Evolutionary conservation across 2,329 filamentous ascomycete genomes (phyloP).

Genomic region (Cucurbitaria berberidis): DNA sequence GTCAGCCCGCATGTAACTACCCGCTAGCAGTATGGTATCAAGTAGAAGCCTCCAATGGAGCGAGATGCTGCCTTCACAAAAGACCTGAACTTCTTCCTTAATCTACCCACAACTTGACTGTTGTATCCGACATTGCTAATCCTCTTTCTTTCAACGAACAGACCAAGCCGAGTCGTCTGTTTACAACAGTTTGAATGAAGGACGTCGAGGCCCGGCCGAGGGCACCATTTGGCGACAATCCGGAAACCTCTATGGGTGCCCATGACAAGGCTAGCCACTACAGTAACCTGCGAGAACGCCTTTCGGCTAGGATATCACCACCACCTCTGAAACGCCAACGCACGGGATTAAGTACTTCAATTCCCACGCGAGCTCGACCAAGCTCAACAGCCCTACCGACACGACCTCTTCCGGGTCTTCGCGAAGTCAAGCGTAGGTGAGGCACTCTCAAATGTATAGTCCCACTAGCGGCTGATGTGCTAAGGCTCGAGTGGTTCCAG

Average conservation of each 20-base stretch:
- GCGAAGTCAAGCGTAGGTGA: slow-evolving; percentile 12
- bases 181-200: background rate
- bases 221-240: background rate
- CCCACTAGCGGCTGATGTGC: background rate
- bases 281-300: background rate
- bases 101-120: background rate
- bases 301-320: slow-evolving; percentile 26
- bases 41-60: slow-evolving; percentile 32
- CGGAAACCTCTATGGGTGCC: background rate
- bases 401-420: background rate
- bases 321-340: slow-evolving; percentile 32
- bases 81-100: slow-evolving; percentile 17
- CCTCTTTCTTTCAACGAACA: background rate
- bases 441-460: background rate
- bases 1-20: slow-evolving; percentile 9
- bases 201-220: background rate
- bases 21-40: slow-evolving; percentile 1
- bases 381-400: background rate
- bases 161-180: background rate
- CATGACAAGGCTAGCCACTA: background rate
- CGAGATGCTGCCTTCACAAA: slow-evolving; percentile 33
- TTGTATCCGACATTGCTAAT: background rate
- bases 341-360: background rate
- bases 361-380: background rate
- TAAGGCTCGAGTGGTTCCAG: background rate